Percentiles rank a stretch among this genome's conserved stretches.
Conservation (phyloP, 805 yeast genomes). For the Nakazawaea anatomiae region DNA sequence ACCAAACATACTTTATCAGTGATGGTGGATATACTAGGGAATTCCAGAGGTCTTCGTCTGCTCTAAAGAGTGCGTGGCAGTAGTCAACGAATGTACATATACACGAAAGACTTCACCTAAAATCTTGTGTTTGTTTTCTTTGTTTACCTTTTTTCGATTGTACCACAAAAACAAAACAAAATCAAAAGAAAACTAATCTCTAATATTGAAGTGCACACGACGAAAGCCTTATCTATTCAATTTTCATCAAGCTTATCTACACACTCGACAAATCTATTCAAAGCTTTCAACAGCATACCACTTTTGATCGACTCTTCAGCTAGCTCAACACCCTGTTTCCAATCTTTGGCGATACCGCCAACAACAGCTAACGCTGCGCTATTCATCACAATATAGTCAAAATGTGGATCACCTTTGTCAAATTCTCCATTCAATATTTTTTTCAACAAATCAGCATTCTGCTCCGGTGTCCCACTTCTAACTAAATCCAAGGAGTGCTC, state of each 20-base stretch:
- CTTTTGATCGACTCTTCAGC: conserved; percentile 64
- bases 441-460: conserved; percentile 63
- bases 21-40: background rate
- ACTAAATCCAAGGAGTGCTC: conserved; percentile 67
- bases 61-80: no score
- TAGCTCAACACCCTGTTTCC: conserved; percentile 71
- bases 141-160: background rate
- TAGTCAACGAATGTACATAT: no score
- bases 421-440: conserved; percentile 37
- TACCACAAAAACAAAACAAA: background rate
- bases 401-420: conserved; percentile 53
- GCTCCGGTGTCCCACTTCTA: conserved; percentile 78
- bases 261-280: conserved; percentile 46
- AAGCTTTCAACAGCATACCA: conserved; percentile 61
- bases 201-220: background rate
- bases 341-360: conserved; percentile 57
- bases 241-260: conserved; percentile 16
- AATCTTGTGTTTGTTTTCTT: background rate
- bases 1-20: conserved; percentile 19
- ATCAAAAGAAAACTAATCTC: background rate
- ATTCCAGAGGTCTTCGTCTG: no score
- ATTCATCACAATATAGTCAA: conserved; percentile 88
- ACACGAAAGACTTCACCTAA: no score
- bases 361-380: conserved; percentile 83
- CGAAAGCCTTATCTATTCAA: background rate